Evolutionary conservation across 495 filamentous ascomycete species (phyloP).

Genomic region (Trichoderma asperelloides): DNA sequence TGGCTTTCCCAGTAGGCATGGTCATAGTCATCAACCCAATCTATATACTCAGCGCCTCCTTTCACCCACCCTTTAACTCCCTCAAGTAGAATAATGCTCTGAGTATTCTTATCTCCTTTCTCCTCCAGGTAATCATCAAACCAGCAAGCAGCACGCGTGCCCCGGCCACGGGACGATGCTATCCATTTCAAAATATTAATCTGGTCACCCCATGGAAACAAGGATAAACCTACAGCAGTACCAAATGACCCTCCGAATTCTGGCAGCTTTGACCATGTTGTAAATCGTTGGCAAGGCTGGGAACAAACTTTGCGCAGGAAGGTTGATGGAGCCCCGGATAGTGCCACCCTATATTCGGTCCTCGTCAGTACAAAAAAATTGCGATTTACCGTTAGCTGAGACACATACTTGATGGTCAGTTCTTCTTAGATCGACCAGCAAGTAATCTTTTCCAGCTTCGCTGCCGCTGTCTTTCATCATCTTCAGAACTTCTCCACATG

Average conservation of each 20-base stretch:
- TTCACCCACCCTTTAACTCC: slow-evolving; percentile 60
- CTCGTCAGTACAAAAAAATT: background rate
- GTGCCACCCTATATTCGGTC: slow-evolving; percentile 49
- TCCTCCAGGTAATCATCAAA: slow-evolving; percentile 52
- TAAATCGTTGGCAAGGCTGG: slow-evolving; percentile 50
- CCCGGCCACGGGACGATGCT: slow-evolving; percentile 59
- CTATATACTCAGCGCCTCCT: slow-evolving; percentile 45
- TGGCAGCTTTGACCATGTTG: slow-evolving; percentile 39
- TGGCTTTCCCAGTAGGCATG: slow-evolving; percentile 32
- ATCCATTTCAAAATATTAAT: background rate
- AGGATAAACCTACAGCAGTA: slow-evolving; percentile 51
- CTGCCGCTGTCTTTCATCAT: slow-evolving; percentile 15
- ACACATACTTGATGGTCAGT: slow-evolving; percentile 50
- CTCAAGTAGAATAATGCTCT: slow-evolving; percentile 48
- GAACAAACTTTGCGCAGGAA: slow-evolving; percentile 60
- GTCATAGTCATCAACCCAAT: slow-evolving; percentile 52
- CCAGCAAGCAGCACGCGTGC: slow-evolving; percentile 54
- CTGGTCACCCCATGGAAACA: slow-evolving; percentile 8
- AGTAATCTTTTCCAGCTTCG: slow-evolving; percentile 38
- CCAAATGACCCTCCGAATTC: slow-evolving; percentile 48
- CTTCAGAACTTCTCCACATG: slow-evolving; percentile 20
- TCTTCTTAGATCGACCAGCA: slow-evolving; percentile 55
- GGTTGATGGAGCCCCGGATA: slow-evolving; percentile 58
- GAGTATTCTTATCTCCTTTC: slow-evolving; percentile 33
- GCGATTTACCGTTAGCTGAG: slow-evolving; percentile 3